Percentiles rank a stretch among this genome's conserved stretches.
phyloP scores from a whole-genome alignment of 139 green algal genomes.

The Coccomyxa sp. region DNA sequence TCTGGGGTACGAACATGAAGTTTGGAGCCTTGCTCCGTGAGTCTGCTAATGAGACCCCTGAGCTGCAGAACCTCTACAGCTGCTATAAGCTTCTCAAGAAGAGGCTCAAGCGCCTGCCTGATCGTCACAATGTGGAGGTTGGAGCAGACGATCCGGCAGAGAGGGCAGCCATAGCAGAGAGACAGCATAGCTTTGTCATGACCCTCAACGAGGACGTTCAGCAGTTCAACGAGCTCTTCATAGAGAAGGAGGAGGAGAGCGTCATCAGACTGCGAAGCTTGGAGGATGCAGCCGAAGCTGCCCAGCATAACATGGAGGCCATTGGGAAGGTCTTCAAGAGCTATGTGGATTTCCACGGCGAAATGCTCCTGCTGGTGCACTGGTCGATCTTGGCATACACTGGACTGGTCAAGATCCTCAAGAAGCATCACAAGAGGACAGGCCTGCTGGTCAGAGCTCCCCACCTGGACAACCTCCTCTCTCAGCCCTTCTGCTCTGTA shows the following conservation, averaged over 20 bases:
- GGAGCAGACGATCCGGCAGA: background rate
- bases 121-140: conserved; percentile 2
- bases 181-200: conserved; percentile 17
- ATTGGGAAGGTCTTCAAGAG: conserved; percentile 8
- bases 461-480: conserved; percentile 66
- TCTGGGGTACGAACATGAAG: conserved; percentile 76
- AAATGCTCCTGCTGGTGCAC: conserved; percentile 77
- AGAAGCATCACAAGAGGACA: conserved; percentile 87
- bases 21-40: conserved; percentile 62
- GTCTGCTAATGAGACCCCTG: conserved; percentile 50
- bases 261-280: conserved; percentile 54
- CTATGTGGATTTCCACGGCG: conserved; percentile 75
- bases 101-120: conserved; percentile 34
- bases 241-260: conserved; percentile 70
- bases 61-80: conserved; percentile 56
- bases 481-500: conserved; percentile 75
- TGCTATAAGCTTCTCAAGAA: conserved; percentile 75
- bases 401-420: conserved; percentile 82
- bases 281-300: conserved; percentile 22
- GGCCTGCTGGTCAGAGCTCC: conserved; percentile 53
- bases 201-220: conserved; percentile 39
- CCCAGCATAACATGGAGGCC: background rate
- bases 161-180: background rate
- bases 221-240: conserved; percentile 68
- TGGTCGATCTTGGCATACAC: conserved; percentile 79